Conservation (phyloP, 192 early-diverging fungal genomes). For the Cladochytrium replicatum region DNA sequence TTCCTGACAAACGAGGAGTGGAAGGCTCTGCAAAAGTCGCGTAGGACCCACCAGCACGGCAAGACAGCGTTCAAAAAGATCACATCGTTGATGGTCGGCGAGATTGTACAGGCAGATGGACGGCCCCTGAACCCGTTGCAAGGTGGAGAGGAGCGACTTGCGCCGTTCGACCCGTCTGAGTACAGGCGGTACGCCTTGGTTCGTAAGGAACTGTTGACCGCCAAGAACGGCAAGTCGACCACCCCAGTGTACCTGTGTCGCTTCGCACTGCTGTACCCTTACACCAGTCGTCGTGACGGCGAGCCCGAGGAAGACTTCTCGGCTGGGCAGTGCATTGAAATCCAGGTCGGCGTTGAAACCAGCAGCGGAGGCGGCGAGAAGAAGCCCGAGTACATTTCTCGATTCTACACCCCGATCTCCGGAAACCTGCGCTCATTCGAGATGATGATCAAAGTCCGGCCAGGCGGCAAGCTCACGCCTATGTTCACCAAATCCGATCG, state of each 20-base stretch:
- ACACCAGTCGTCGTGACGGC: not conserved
- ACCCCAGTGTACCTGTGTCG: not conserved
- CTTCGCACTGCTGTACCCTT: not conserved
- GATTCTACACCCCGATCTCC: constrained; percentile 23
- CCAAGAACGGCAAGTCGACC: not conserved
- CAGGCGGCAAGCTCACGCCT: constrained; percentile 7
- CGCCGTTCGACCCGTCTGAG: not conserved
- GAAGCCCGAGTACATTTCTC: constrained; percentile 10
- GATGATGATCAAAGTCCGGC: constrained; percentile 15
- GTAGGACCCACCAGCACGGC: not conserved
- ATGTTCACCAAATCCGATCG: not conserved
- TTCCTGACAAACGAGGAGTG: not conserved
- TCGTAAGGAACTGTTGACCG: constrained; percentile 1
- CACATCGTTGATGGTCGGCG: not conserved
- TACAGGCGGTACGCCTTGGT: not conserved
- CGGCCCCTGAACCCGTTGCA: not conserved
- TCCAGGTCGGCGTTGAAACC: constrained; percentile 10
- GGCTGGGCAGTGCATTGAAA: constrained; percentile 18
- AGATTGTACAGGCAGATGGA: not conserved
- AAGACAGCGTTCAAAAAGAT: not conserved
- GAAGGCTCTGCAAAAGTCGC: not conserved
- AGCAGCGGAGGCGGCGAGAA: not conserved
- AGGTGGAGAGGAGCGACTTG: not conserved
- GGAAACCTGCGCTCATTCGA: constrained; percentile 19
- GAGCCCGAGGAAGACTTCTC: not conserved